Base-by-base conservation (phyloP, 1,284 basidiomycete species). In the Ceratobasidium sp. region DNA sequence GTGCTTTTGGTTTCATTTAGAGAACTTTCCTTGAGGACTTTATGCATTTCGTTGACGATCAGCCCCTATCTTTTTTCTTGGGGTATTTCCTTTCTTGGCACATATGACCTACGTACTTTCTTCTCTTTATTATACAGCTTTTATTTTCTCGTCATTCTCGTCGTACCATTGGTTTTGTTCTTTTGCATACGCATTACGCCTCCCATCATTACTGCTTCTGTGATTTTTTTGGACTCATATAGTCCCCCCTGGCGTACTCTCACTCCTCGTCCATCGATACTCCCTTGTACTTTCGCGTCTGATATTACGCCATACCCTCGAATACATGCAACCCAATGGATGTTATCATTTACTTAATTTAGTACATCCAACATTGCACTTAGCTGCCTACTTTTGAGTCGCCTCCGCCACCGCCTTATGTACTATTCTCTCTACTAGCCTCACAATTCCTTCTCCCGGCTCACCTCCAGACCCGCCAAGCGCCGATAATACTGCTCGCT, bases 401-500 rank as follows among this genome's bases (percentile, higher is more conserved):
- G 53, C 66, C 19, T 73, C 71, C 1, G 47, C 71, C 15, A 76
- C 86, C 77, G 88, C 89, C 81, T 86, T 88, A 31, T 82, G 85
- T 77, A 95, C 80, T 6, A 89, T 87, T 50, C 89, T 87, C 79
- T 92, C 89, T 7, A 96, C 93, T 3, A 91, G 85, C 78, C 87
- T 89, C 82, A 93, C 91, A 27, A 97, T 87, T 80, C 94, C 79
- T 1, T 78, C 84, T 73, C 87, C 86, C 62, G 95, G 80, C 2
- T 86, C 86, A 53, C 86, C 86, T 48, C 87, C 86, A 9, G 29
- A 60, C 19, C 90, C 89, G 14, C 89, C 89, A 63, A 97, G 84
- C 51, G 92, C 90, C 73, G 93, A 93, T 48, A 85, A 81, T 2
- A 96, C 93, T 73, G 93, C 91, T 84, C 94, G 94, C 80, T 89